Base-by-base conservation (phyloP, 2,329 filamentous ascomycete species). In the Aureobasidium subglaciale region DNA sequence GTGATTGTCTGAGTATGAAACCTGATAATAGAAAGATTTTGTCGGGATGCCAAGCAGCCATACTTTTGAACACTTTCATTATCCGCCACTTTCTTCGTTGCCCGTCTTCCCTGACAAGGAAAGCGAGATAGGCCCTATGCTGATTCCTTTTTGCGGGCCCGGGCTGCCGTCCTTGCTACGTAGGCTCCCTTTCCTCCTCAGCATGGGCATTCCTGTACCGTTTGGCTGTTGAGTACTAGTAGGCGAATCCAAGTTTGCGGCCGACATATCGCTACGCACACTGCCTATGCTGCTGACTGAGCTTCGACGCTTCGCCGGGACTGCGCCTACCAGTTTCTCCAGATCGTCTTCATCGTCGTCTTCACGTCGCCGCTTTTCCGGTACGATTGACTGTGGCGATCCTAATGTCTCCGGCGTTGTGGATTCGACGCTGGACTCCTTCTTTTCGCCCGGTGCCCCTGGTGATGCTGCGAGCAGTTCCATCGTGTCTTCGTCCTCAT, bases 291-390 rank as follows among this genome's bases (percentile, higher is more conserved):
- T 40, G 56, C 63, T 29, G 62, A 65, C 18, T 15, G 49, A 73
- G 54, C 72, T 76, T 27, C 76, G 68, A 57, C 77, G 73, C 52
- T 74, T 73, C 11, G 67, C 67, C 45, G 71, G 65, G n/a, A 66
- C 64, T 8, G 24, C 24, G 15, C 62, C 61, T 61, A 88, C 83
- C 63, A 96, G 78, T 71, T 93, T 95, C 55, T 85, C 84, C n/a
- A 97, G 74, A 61, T 96, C 91, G 56, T 96, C 91, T 42, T 96
- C 92, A 59, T 95, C 90, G 59, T 95, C 90, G 56, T 96, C 92
- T 67, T 96, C 91, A 63, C 93, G 83, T 45, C 92, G 82, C 45
- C 92, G 86, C 71, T 97, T 97, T 69, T 95, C 89, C 0, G 90
- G 87, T 16, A 95, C 72, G 54, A 89, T 81, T 70, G 96, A 90